A percentile compares a stretch with the other conserved stretches of the same genome.
phyloP scores from a whole-genome alignment of 139 green algal genomes.

The Yamagishiella unicocca region DNA sequence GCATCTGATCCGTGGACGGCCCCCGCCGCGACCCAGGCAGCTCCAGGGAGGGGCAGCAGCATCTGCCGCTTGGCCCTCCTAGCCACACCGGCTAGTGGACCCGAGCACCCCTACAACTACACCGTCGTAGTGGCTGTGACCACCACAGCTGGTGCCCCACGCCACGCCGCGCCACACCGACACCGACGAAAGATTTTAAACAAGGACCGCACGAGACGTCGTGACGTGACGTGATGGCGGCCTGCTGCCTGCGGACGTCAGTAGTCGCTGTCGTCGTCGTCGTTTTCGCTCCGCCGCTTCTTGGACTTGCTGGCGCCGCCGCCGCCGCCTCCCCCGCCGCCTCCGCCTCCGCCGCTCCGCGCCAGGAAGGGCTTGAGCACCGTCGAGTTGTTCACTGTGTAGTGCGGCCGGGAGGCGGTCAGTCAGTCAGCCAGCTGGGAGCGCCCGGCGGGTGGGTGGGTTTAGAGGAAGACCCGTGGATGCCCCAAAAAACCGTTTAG shows the following conservation, averaged over 20 bases:
- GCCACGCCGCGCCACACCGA: not conserved
- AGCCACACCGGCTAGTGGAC: too few relatives aligned
- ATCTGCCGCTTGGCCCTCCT: not conserved
- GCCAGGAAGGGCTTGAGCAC: conserved; percentile 39
- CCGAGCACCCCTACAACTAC: too few relatives aligned
- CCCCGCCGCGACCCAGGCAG: not conserved
- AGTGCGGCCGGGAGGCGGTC: not conserved
- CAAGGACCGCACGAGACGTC: not conserved
- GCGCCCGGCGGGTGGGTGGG: not conserved
- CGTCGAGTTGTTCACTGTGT: conserved; percentile 37
- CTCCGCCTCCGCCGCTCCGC: not conserved
- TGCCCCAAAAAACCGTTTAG: too few relatives aligned
- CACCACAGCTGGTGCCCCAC: not conserved
- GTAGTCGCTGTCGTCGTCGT: conserved; percentile 8
- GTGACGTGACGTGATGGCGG: not conserved
- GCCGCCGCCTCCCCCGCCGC: not conserved
- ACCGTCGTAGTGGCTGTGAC: not conserved
- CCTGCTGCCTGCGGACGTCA: not conserved
- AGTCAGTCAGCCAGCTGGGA: not conserved
- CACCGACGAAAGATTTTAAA: not conserved
- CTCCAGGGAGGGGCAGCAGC: not conserved
- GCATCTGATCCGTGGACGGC: too few relatives aligned
- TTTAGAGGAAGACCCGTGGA: not conserved
- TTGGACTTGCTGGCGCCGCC: conserved; percentile 7
- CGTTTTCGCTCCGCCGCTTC: conserved; percentile 8